These are phyloP conservation scores for Geoglossum cookeanum DNA, from an alignment of 2,329 filamentous ascomycete species.

Conservation along the genomic window DNA sequence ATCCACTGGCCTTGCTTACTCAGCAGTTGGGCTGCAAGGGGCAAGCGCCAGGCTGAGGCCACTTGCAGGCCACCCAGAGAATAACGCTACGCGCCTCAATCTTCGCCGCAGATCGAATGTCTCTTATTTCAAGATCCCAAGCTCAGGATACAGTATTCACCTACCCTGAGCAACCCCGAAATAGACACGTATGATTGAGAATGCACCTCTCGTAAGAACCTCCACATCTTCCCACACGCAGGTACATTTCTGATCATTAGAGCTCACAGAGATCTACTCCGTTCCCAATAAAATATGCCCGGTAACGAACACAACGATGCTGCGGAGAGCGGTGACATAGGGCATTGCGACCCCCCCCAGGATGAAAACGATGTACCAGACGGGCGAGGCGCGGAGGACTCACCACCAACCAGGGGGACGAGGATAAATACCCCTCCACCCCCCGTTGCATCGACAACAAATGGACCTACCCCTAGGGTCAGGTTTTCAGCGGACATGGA, in stretches of 20 bases:
- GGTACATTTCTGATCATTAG: background rate
- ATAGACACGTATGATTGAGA: background rate
- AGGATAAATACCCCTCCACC: background rate
- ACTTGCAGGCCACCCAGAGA: background rate
- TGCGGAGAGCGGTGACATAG: background rate
- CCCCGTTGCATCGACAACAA: background rate
- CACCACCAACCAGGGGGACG: background rate
- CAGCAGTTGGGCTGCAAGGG: background rate
- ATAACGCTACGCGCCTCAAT: background rate
- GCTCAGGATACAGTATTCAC: background rate
- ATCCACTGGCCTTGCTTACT: background rate
- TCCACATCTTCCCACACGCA: background rate
- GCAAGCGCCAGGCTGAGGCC: background rate
- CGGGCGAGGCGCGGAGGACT: background rate
- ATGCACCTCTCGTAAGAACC: background rate
- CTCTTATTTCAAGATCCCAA: background rate
- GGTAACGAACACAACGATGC: background rate
- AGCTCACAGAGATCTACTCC: background rate
- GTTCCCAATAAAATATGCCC: background rate
- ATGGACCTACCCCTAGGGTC: background rate
- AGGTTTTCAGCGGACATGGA: constrained; percentile 5
- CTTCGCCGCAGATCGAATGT: background rate
- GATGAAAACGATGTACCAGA: background rate
- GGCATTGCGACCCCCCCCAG: background rate
- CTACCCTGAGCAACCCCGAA: background rate